These are phyloP conservation scores for Hyaloperonospora arabidopsidis DNA, from an alignment of 352 stramenopile species.

Conservation along the genomic window DNA sequence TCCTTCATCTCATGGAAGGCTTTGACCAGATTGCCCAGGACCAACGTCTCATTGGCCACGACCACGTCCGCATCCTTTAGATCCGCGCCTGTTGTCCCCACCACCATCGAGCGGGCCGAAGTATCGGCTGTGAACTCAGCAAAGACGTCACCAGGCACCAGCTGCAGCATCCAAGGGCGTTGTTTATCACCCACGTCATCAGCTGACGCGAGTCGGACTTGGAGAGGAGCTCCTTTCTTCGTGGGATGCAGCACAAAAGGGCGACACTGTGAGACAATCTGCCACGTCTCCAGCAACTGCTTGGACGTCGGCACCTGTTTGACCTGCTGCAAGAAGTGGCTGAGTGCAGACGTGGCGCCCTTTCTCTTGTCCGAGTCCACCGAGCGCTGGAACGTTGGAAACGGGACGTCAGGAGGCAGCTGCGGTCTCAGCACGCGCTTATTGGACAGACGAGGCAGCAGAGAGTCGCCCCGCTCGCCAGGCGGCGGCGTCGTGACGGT, in stretches of 20 bases:
- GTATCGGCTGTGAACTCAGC: slow-evolving; percentile 18
- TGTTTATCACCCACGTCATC: slow-evolving; percentile 1
- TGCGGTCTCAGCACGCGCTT: slow-evolving; percentile 14
- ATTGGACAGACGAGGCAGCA: neutral
- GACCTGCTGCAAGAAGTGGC: slow-evolving; percentile 24
- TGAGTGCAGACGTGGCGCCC: slow-evolving; percentile 11
- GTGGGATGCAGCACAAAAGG: slow-evolving; percentile 21
- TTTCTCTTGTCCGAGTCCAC: slow-evolving; percentile 6
- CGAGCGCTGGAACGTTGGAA: slow-evolving; percentile 5
- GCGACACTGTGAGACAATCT: slow-evolving; percentile 19
- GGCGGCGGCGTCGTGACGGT: too few species aligned
- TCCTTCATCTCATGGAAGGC: slow-evolving; percentile 21
- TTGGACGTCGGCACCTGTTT: slow-evolving; percentile 2
- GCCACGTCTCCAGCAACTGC: slow-evolving; percentile 28
- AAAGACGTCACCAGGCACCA: slow-evolving; percentile 32
- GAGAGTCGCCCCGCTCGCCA: too few species aligned
- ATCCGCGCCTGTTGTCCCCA: slow-evolving; percentile 14
- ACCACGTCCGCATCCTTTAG: slow-evolving; percentile 12
- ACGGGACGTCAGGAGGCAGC: neutral
- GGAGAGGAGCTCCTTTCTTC: slow-evolving; percentile 3
- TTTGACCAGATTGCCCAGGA: slow-evolving; percentile 23
- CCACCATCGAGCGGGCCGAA: slow-evolving; percentile 19
- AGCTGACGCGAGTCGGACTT: slow-evolving; percentile 7
- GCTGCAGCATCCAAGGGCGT: slow-evolving; percentile 22
- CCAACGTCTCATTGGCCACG: slow-evolving; percentile 26